Evolutionary conservation across 2,329 filamentous ascomycete species (phyloP).

Genomic region (Scopulariopsis brevicaulis): DNA sequence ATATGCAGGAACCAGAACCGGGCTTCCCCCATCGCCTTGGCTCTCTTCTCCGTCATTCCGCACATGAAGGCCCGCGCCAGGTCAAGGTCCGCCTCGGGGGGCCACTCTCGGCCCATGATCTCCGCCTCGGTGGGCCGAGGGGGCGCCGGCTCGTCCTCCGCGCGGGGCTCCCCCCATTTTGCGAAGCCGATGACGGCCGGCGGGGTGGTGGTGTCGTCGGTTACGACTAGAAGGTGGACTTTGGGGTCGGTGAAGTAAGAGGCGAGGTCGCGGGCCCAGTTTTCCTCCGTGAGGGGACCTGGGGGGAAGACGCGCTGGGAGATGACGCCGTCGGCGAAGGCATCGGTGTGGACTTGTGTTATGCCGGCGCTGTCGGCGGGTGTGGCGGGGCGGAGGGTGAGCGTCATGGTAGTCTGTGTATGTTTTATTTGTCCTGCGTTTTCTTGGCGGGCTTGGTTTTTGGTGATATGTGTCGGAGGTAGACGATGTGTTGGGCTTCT

Average conservation of each 20-base stretch:
- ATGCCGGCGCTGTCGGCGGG: slow-evolving; percentile 26
- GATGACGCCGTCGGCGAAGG: slow-evolving; percentile 27
- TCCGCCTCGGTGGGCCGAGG: background rate
- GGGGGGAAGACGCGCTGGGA: slow-evolving; percentile 24
- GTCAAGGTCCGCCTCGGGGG: slow-evolving; percentile 21
- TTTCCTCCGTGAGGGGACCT: slow-evolving; percentile 11
- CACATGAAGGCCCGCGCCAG: slow-evolving; percentile 28
- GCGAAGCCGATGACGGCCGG: slow-evolving; percentile 1
- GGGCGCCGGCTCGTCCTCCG: background rate
- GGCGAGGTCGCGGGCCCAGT: slow-evolving; percentile 21
- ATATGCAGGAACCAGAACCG: slow-evolving; percentile 38
- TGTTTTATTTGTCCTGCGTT: background rate
- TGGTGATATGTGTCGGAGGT: background rate
- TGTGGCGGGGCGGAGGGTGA: slow-evolving; percentile 14
- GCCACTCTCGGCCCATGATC: slow-evolving; percentile 17
- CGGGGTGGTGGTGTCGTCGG: slow-evolving; percentile 13
- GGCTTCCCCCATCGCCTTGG: slow-evolving; percentile 23
- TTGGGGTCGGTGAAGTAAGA: slow-evolving; percentile 27
- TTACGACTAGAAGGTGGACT: slow-evolving; percentile 26
- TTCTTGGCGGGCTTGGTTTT: background rate
- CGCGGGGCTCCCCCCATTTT: background rate
- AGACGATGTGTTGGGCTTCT: no score
- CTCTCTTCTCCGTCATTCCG: slow-evolving; percentile 20
- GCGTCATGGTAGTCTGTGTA: background rate
- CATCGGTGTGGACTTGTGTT: slow-evolving; percentile 29